Percentiles rank a stretch among this genome's conserved stretches.
Conservation (phyloP, 495 filamentous ascomycete genomes). For the Annulohypoxylon bovei region DNA sequence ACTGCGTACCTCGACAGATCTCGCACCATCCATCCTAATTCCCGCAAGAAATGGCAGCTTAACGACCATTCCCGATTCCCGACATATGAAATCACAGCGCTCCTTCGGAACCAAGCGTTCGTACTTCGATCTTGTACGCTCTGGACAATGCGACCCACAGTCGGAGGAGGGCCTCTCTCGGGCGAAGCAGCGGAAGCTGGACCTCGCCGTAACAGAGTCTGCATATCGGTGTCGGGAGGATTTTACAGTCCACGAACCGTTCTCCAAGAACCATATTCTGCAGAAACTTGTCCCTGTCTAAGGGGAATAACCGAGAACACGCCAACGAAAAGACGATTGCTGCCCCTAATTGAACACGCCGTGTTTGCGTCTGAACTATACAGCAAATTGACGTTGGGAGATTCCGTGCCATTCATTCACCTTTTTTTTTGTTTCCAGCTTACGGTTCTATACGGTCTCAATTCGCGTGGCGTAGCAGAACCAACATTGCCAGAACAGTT, state of each 20-base stretch:
- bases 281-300: neutral
- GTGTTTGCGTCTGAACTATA: neutral
- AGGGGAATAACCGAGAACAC: neutral
- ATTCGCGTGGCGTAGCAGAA: neutral
- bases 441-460: neutral
- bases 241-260: neutral
- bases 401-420: neutral
- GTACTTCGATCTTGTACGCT: neutral
- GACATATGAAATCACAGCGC: neutral
- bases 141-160: neutral
- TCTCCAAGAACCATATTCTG: neutral
- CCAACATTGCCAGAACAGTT: neutral
- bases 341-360: neutral
- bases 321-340: neutral
- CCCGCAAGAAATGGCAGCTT: neutral
- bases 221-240: neutral
- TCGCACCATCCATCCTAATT: neutral
- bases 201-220: neutral
- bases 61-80: too few species aligned
- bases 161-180: neutral
- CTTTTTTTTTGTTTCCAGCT: neutral
- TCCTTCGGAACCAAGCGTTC: neutral
- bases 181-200: conserved; percentile 3
- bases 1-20: neutral
- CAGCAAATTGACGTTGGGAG: neutral